Base-by-base conservation (phyloP, 192 early-diverging fungal species). In the Phycomyces nitens region DNA sequence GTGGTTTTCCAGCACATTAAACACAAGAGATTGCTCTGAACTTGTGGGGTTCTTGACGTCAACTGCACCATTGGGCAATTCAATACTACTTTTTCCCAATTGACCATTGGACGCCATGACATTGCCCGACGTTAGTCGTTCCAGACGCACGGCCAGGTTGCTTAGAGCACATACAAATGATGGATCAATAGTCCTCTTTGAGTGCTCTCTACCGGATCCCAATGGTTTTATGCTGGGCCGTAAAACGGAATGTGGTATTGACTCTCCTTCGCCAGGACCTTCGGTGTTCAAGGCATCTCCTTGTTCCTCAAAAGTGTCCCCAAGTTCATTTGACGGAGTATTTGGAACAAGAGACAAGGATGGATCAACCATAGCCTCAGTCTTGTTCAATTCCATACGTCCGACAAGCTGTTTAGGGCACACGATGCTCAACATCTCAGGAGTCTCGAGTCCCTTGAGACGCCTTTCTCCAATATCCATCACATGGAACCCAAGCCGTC, bases 391-490 rank as follows among this genome's bases (percentile, higher is more conserved):
- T 58, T 82, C 78, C 58, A 80, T 66, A 40, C 82, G 69, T 39
- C 73, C 80, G 6, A 70, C 68, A 20, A 84, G 44, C 22, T 71
- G 64, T 26, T 70, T 78, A 3, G 84, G 81, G 64, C 85, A 87
- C 10, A 94, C 85, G 66, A 89, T 65, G 34, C 82, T 88, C 24
- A 94, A 70, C 66, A 86, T 81, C 70, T 96, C 94, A 3, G 92
- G 90, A 6, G 90, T 92, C 69, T 96, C 94, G 10, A 96, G 71
- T 0, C 94, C 94, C 76, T 96, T 96, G 18, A 96, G 80, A 56
- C 88, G 89, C 15, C 80, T 80, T 63, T 93, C 94, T 20, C 92
- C 94, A 23, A 94, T 79, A 56, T 85, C 85, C 71, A 89, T 82
- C 5, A 87, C 75, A 53, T 82, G 76, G 29, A 89, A 83, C 5